Evolutionary conservation across 1,284 basidiomycete genomes (phyloP).

Genomic region (Pulveroboletus sp.): DNA sequence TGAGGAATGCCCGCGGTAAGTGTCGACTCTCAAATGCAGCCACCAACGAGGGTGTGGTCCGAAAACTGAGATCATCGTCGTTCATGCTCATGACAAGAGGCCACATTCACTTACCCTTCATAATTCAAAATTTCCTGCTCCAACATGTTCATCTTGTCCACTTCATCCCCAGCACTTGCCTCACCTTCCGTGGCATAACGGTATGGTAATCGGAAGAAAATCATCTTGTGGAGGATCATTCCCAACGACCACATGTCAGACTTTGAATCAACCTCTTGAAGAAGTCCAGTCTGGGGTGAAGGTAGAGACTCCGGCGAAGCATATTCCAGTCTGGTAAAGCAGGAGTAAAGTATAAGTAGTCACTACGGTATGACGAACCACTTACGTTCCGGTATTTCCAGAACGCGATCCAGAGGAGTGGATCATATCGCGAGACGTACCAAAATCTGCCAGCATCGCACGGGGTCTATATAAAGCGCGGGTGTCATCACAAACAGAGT

Average conservation of each 20-base stretch:
- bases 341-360: constrained; percentile 5
- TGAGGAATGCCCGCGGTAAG: constrained; percentile 66
- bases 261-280: constrained; percentile 80
- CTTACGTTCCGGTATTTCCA: constrained; percentile 92
- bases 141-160: constrained; percentile 62
- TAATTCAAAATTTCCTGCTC: constrained; percentile 78
- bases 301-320: constrained; percentile 85
- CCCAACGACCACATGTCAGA: constrained; percentile 89
- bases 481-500: constrained; percentile 9
- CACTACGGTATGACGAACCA: constrained; percentile 26
- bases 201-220: constrained; percentile 87
- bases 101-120: constrained; percentile 53
- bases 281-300: constrained; percentile 61
- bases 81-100: neutral
- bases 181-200: constrained; percentile 59
- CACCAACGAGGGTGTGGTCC: constrained; percentile 50
- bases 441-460: constrained; percentile 93
- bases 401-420: constrained; percentile 66
- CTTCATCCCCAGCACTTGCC: constrained; percentile 48
- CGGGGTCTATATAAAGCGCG: constrained; percentile 52
- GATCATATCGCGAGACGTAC: constrained; percentile 89
- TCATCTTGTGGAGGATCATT: constrained; percentile 88
- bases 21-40: constrained; percentile 65
- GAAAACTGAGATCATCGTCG: constrained; percentile 51
- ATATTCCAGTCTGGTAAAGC: constrained; percentile 65